Base-by-base conservation (phyloP, 192 early-diverging fungal species). In the Rhizophagus clarus region DNA sequence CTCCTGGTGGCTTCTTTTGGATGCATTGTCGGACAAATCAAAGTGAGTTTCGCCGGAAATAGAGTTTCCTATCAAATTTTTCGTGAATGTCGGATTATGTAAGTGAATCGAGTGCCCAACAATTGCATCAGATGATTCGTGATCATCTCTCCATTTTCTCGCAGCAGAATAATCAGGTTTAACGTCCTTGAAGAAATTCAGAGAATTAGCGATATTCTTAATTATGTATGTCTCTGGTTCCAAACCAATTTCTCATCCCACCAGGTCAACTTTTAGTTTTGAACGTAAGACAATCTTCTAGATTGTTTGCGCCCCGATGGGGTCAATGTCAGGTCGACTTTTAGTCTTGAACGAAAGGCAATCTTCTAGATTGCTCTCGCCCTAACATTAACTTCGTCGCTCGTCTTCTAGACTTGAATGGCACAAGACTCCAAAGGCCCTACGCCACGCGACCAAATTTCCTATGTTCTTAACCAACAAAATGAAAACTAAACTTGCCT, bases 281-380 rank as follows among this genome's bases (percentile, higher is more conserved):
- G 77, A 79, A 71, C 66, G 61, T 66, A 68, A 70, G 77, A 22
- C 45, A 28, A 79, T 49, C 67, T 29, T 26, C 60, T 47, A 79
- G 77, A 70, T 79, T 70, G 26, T 31, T 37, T 70, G 45, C 61
- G 66, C 77, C 34, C 77, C 67, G 8, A 17, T 51, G 32, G 26
- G 71, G n/a, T n/a, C 4, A 51, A 29, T 45, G 49, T 8, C 47
- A 49, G 47, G 72, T 73, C 11, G 7, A 73, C 47, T 28, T 24
- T 9, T 24, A 73, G 72, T 56, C 72, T 73, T 73, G 47, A 73
- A 73, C 72, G 24, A 56, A 4, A 49, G 72, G 2, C 47, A 73
- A 73, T 31, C 72, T 28, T 24, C 10, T 11, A 49, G 47, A 73
- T 73, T 73, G 15, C 24, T 47, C 4, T 0, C 47, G 72, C 72